These are phyloP conservation scores for Cucurbita argyrosperma DNA, from an alignment of 306 rosid genomes.

Conservation along the genomic window DNA sequence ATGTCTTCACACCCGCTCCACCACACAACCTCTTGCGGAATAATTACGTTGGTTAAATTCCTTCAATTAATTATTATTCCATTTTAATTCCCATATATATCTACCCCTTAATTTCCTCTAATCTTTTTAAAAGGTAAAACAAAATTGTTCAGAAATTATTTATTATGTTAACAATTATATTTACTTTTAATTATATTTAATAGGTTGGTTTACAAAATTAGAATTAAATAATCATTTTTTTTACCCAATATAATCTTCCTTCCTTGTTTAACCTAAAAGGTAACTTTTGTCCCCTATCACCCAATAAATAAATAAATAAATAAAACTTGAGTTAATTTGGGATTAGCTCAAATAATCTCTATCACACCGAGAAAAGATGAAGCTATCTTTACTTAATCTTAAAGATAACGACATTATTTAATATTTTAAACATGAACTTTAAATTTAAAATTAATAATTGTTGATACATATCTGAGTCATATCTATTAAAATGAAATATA, in stretches of 20 bases:
- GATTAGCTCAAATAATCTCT: background rate
- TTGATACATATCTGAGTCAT: background rate
- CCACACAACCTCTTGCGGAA: background rate
- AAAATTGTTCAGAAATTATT: no score
- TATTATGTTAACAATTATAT: no score
- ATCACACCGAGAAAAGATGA: background rate
- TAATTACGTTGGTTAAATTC: no score
- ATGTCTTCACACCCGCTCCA: background rate
- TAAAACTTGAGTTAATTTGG: background rate
- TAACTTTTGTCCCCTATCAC: background rate
- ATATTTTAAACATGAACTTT: background rate
- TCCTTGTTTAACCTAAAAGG: background rate
- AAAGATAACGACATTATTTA: background rate
- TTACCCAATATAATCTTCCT: background rate
- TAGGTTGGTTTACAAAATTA: no score
- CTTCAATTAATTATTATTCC: no score
- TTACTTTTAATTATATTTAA: no score
- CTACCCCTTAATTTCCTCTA: no score
- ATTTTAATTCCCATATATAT: no score
- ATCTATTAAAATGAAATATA: background rate
- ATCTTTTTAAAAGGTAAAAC: no score
- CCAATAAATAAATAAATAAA: background rate
- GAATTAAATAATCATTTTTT: background rate
- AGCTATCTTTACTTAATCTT: background rate
- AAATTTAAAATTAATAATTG: background rate